These are phyloP conservation scores for Orychophragmus violaceus DNA, from an alignment of 345 rosid genomes.

Conservation along the genomic window DNA sequence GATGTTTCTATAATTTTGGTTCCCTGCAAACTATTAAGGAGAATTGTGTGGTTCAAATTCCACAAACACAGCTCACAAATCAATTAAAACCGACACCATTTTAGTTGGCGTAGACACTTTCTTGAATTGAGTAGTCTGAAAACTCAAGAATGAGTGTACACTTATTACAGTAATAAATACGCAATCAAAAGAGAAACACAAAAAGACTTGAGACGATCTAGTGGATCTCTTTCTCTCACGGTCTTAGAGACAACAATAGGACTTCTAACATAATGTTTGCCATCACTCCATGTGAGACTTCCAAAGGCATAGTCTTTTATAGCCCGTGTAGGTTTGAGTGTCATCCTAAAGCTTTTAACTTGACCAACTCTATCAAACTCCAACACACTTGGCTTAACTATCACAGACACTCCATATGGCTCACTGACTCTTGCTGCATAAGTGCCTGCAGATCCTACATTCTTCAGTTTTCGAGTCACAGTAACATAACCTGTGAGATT, in stretches of 20 bases:
- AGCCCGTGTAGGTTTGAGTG: slow-evolving; percentile 28
- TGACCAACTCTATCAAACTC: slow-evolving; percentile 39
- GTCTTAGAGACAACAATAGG: slow-evolving; percentile 45
- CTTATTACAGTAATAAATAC: not conserved
- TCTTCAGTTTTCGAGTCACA: slow-evolving; percentile 11
- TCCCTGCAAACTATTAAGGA: no score
- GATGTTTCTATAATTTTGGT: no score
- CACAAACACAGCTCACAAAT: not conserved
- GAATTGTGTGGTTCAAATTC: not conserved
- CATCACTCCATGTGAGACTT: slow-evolving; percentile 48
- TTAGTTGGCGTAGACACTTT: not conserved
- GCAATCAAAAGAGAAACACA: not conserved
- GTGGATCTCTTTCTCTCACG: not conserved
- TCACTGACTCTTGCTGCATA: slow-evolving; percentile 16
- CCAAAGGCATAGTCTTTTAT: slow-evolving; percentile 31
- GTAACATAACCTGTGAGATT: not conserved
- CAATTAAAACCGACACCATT: not conserved
- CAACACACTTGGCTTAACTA: slow-evolving; percentile 41
- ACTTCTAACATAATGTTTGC: slow-evolving; percentile 48
- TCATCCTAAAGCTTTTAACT: slow-evolving; percentile 52
- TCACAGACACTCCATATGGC: slow-evolving; percentile 47
- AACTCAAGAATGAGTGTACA: not conserved
- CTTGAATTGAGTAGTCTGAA: not conserved
- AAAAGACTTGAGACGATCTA: not conserved
- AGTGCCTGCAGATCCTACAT: slow-evolving; percentile 22